phyloP scores from a whole-genome alignment of 495 filamentous ascomycete genomes.

The Penicillium canariense region DNA sequence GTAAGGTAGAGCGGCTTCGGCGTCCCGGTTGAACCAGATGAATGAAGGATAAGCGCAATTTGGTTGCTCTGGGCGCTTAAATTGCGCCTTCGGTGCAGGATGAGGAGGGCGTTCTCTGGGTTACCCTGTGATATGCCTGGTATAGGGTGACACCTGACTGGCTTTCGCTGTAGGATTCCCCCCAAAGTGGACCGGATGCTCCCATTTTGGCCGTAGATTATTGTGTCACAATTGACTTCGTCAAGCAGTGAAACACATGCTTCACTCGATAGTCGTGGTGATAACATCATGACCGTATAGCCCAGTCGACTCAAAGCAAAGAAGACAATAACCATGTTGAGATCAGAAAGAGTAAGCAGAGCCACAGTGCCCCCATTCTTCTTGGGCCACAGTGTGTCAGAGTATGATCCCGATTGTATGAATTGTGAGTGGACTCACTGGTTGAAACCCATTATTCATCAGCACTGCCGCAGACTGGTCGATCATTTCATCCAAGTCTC shows the following conservation, averaged over 20 bases:
- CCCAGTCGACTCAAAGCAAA: conserved; percentile 59
- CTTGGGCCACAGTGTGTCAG: conserved; percentile 14
- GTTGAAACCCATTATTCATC: conserved; percentile 37
- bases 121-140: conserved; percentile 15
- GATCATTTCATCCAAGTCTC: conserved; percentile 52
- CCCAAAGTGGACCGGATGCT: conserved; percentile 42
- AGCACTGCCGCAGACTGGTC: conserved; percentile 44
- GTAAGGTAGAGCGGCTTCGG: conserved; percentile 52
- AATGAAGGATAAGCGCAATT: conserved; percentile 51
- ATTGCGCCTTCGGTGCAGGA: conserved; percentile 34
- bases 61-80: conserved; percentile 29
- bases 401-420: neutral
- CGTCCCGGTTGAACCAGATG: conserved; percentile 57
- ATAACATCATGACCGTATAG: conserved; percentile 57
- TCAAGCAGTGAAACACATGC: conserved; percentile 54
- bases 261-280: conserved; percentile 51
- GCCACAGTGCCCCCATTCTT: conserved; percentile 44
- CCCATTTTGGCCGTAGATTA: conserved; percentile 41
- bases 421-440: conserved; percentile 15
- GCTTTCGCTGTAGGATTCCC: conserved; percentile 36
- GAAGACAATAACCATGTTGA: conserved; percentile 55
- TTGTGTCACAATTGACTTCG: conserved; percentile 43
- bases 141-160: conserved; percentile 35
- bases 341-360: conserved; percentile 52
- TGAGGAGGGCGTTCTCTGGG: conserved; percentile 26